phyloP scores from a whole-genome alignment of 169 alveolate species.

The Plasmodium adleri region DNA sequence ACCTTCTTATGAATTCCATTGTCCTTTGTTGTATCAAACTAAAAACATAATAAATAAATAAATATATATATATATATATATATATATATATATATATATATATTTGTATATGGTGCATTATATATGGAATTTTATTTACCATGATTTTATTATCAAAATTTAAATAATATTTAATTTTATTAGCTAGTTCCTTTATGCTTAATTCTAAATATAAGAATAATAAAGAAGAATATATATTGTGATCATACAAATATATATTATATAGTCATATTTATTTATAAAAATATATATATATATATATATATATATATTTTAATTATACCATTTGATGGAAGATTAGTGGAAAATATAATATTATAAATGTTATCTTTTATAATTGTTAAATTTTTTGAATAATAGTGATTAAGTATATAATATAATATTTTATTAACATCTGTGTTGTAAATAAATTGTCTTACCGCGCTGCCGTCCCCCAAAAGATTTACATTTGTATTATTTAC shows the following conservation, averaged over 20 bases:
- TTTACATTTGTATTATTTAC: conserved; percentile 46
- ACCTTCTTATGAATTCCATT: conserved; percentile 76
- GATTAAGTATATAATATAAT: conserved; percentile 55
- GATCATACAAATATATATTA: not conserved
- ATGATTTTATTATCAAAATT: conserved; percentile 55
- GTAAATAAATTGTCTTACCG: conserved; percentile 64
- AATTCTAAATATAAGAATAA: conserved; percentile 34
- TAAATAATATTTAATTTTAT: conserved; percentile 51
- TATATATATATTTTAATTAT: not conserved
- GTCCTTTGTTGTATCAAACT: conserved; percentile 64
- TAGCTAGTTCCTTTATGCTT: conserved; percentile 51
- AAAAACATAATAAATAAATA: not conserved
- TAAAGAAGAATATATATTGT: not conserved
- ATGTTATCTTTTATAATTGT: conserved; percentile 63
- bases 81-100: not conserved
- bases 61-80: too few relatives aligned
- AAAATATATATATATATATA: conserved; percentile 4
- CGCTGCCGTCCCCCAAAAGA: conserved; percentile 65
- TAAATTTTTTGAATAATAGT: conserved; percentile 51
- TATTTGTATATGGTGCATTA: too few relatives aligned
- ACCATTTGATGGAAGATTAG: conserved; percentile 75
- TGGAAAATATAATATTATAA: conserved; percentile 63
- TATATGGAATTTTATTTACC: conserved; percentile 10
- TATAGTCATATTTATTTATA: not conserved
- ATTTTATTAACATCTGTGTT: conserved; percentile 53